A percentile compares a stretch with the other conserved stretches of the same genome.
phyloP scores from a whole-genome alignment of 2,329 filamentous ascomycete species.

The Penicillium sp. region DNA sequence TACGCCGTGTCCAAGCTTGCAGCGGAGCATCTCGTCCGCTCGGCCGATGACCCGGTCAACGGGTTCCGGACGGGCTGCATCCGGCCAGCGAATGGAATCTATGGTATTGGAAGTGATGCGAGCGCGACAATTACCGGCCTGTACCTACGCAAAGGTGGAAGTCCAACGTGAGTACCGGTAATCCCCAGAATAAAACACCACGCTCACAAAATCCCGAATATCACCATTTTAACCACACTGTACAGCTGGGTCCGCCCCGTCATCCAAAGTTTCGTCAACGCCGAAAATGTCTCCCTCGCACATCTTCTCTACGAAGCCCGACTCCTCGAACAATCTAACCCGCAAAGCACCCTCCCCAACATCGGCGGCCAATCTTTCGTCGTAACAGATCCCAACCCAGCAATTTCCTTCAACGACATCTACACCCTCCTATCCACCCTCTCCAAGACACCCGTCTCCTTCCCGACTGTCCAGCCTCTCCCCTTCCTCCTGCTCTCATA shows the following conservation, averaged over 20 bases:
- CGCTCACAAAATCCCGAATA: not conserved
- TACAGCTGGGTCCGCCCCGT: constrained; percentile 49
- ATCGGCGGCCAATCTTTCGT: constrained; percentile 54
- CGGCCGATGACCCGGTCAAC: constrained; percentile 42
- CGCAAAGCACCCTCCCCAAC: constrained; percentile 30
- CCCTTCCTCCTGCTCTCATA: constrained; percentile 38
- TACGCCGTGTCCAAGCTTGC: constrained; percentile 58
- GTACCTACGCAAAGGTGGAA: constrained; percentile 44
- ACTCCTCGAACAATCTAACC: constrained; percentile 44
- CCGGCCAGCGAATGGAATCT: constrained; percentile 59
- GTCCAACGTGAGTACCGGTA: constrained; percentile 36
- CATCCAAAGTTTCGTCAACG: constrained; percentile 56
- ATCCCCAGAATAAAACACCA: too few relatives aligned
- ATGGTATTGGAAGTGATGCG: constrained; percentile 53
- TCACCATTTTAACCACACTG: too few relatives aligned
- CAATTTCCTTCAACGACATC: constrained; percentile 40
- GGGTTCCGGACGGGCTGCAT: constrained; percentile 59
- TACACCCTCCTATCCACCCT: constrained; percentile 37
- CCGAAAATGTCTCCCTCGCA: constrained; percentile 58
- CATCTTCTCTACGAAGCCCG: constrained; percentile 59
- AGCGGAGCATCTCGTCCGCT: constrained; percentile 57
- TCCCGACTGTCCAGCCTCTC: constrained; percentile 31
- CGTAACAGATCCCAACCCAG: constrained; percentile 56
- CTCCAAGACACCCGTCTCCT: constrained; percentile 35
- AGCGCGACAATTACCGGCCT: constrained; percentile 43